Evolutionary conservation across 306 rosid species (phyloP).

Genomic region (Adenanthera pavonina): DNA sequence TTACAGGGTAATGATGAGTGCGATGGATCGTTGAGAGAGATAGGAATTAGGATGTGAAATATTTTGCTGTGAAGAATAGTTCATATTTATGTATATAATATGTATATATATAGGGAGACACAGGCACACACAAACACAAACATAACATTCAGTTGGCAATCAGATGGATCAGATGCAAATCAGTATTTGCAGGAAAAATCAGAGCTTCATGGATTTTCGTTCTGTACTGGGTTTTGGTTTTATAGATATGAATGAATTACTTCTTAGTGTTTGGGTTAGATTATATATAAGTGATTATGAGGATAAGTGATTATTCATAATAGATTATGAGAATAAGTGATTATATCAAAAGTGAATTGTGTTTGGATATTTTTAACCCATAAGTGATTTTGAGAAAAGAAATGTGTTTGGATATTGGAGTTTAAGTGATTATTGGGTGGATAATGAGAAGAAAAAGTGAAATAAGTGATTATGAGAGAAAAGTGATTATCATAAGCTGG

Average conservation of each 20-base stretch:
- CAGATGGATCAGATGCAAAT: neutral
- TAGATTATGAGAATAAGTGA: too few relatives aligned
- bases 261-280: neutral
- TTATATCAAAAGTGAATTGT: too few relatives aligned
- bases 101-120: neutral
- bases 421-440: too few relatives aligned
- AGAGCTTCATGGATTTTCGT: constrained; percentile 29
- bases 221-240: constrained; percentile 7
- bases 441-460: too few relatives aligned
- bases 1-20: constrained; percentile 73
- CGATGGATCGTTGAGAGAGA: constrained; percentile 73
- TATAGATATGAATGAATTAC: constrained; percentile 50
- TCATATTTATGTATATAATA: too few relatives aligned
- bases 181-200: constrained; percentile 29
- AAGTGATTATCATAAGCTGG: too few relatives aligned
- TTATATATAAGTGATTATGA: too few relatives aligned
- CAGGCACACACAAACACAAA: neutral
- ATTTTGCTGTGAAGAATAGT: neutral
- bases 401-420: too few relatives aligned
- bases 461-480: too few relatives aligned
- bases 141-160: neutral
- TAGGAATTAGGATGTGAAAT: neutral
- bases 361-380: too few relatives aligned
- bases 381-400: too few relatives aligned
- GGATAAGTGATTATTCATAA: too few relatives aligned